Conservation (phyloP, 2,329 filamentous ascomycete species). For the Cercospora sp. region DNA sequence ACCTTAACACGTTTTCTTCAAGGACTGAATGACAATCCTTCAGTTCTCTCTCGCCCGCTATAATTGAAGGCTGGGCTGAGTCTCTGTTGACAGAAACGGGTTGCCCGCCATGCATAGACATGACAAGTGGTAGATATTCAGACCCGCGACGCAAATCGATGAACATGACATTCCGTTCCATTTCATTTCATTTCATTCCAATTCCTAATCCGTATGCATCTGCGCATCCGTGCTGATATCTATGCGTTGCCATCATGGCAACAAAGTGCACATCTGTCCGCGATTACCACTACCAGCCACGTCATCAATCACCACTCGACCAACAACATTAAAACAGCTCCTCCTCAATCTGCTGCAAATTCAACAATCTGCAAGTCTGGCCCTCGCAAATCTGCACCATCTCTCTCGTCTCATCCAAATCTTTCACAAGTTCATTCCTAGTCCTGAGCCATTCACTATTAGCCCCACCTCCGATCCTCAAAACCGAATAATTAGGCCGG, state of each 20-base stretch:
- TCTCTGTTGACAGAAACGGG: background rate
- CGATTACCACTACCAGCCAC: background rate
- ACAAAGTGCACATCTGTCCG: background rate
- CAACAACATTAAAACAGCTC: constrained; percentile 25
- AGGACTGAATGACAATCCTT: background rate
- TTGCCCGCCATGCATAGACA: background rate
- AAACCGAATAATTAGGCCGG: constrained; percentile 40
- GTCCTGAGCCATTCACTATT: constrained; percentile 51
- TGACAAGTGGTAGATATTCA: background rate
- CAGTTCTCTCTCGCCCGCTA: background rate
- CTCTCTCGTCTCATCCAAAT: constrained; percentile 44
- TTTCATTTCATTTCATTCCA: background rate
- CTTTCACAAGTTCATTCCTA: constrained; percentile 51
- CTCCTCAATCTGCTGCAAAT: constrained; percentile 31
- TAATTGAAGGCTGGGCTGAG: background rate
- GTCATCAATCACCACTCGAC: background rate
- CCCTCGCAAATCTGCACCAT: constrained; percentile 52
- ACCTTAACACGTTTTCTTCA: background rate
- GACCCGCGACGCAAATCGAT: background rate
- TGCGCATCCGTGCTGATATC: constrained; percentile 14
- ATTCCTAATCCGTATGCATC: constrained; percentile 9
- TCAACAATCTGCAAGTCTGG: constrained; percentile 38
- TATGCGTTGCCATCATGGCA: background rate
- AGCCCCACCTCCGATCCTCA: constrained; percentile 41
- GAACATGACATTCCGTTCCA: background rate